phyloP scores from a whole-genome alignment of 495 filamentous ascomycete species.

The Copromyces sp. region DNA sequence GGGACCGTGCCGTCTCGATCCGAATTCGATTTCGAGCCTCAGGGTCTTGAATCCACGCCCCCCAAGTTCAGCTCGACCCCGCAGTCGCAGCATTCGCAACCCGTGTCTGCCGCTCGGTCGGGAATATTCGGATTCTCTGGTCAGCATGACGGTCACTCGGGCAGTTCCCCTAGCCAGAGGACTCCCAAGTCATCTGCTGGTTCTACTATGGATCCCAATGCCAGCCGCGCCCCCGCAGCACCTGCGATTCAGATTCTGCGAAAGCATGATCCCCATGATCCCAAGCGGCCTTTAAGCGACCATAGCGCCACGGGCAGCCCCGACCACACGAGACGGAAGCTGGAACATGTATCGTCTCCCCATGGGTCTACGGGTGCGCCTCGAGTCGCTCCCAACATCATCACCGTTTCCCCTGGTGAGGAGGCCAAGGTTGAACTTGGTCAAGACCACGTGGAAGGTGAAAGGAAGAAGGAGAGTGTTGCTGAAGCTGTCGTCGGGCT shows the following conservation, averaged over 20 bases:
- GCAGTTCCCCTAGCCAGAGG: conserved; percentile 25
- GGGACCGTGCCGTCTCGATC: conserved; percentile 19
- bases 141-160: conserved; percentile 18
- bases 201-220: background rate
- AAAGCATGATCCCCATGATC: conserved; percentile 27
- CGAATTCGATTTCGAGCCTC: conserved; percentile 28
- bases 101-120: conserved; percentile 14
- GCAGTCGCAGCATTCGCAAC: conserved; percentile 30
- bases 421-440: conserved; percentile 4
- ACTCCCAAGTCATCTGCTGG: conserved; percentile 31
- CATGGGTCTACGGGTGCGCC: conserved; percentile 11
- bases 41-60: conserved; percentile 24
- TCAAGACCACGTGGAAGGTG: conserved; percentile 3
- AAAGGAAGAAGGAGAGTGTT: conserved; percentile 53
- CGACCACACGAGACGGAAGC: conserved; percentile 33
- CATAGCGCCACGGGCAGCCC: conserved; percentile 29
- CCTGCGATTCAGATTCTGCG: conserved; percentile 28
- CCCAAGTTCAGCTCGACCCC: conserved; percentile 29
- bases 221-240: conserved; percentile 15
- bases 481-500: conserved; percentile 60
- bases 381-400: background rate
- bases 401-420: conserved; percentile 10
- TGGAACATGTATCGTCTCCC: conserved; percentile 31
- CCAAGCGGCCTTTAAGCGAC: conserved; percentile 30
- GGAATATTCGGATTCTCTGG: conserved; percentile 11